phyloP scores from a whole-genome alignment of 805 yeast species.

The Clavispora vitiphila region DNA sequence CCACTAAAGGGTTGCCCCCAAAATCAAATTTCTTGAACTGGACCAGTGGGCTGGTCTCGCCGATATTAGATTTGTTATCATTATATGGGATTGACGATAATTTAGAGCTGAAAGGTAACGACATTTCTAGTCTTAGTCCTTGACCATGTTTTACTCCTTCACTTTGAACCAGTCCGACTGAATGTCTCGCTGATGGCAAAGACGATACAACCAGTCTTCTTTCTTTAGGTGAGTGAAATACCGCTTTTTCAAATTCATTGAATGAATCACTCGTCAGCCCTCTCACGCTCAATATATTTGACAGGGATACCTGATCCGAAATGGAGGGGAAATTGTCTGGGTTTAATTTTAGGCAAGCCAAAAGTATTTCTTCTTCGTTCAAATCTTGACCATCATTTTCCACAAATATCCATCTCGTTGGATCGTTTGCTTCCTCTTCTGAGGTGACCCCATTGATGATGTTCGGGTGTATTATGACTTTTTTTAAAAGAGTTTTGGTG shows the following conservation, averaged over 20 bases:
- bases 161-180: neutral
- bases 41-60: no score
- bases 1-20: neutral
- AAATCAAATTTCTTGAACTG: neutral
- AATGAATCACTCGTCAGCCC: neutral
- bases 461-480: conserved; percentile 47
- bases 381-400: conserved; percentile 8
- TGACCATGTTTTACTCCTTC: neutral
- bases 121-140: conserved; percentile 5
- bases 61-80: no score
- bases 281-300: neutral
- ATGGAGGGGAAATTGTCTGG: conserved; percentile 13
- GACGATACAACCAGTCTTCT: conserved; percentile 19
- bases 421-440: conserved; percentile 18
- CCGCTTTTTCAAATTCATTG: neutral
- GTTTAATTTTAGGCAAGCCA: conserved; percentile 17
- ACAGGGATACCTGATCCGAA: conserved; percentile 7
- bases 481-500: conserved; percentile 13
- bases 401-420: conserved; percentile 17
- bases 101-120: conserved; percentile 1
- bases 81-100: neutral
- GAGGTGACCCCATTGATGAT: conserved; percentile 25
- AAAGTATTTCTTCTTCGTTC: conserved; percentile 16
- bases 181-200: neutral
- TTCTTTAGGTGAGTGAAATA: conserved; percentile 16